Evolutionary conservation across 2,329 filamentous ascomycete species (phyloP), one percentile per base, ranked within the genome.

Genomic region (Emmonsia crescens): DNA sequence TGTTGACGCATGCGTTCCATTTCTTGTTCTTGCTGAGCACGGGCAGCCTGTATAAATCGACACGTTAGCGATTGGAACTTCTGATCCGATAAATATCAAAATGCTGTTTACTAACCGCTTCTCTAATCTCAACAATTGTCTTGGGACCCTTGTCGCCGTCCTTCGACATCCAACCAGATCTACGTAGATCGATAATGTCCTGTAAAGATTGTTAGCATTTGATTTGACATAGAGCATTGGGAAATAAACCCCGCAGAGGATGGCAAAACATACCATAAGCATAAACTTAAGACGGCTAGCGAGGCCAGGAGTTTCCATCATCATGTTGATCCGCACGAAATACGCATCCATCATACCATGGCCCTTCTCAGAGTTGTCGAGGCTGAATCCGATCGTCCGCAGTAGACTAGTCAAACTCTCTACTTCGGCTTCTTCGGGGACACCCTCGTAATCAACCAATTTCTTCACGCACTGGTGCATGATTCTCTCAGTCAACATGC

Each of bases 391-490:
- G 66, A 99, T 95, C 46, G 94, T 96, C 68, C 88, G 86, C 64
- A 99, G 84, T 65, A 99, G 83, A 79, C 95, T 96, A 70, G 88
- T 91, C 76, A 99, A 85, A 68, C 91, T 96, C 82, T 99, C 94
- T 64, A 99, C 88, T 75, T 96, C 92, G 60, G 93, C 89, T 78
- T 99, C 94, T 69, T 99, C 94, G 52, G 94, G 94, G 64, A 91
- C 80, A 64, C 90, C 91, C 72, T 93, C 88, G 76, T 95, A 97
- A 78, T 99, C 93, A 67, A 99, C 89, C 66, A 99, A 84, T 78
- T 96, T 96, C 79, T 91, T 88, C 33, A 99, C 91, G 83, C 94
- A 99, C 77, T 96, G 91, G 80, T 99, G 93, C 94, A 99, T 99
- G 78, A 99, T 99, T 75, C 93, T 89, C 76, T 96, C 90, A 64